Percentiles rank a stretch among this genome's conserved stretches.
These are phyloP conservation scores for Tausonia pullulans DNA, from an alignment of 1,284 basidiomycete genomes.

Conservation along the genomic window DNA sequence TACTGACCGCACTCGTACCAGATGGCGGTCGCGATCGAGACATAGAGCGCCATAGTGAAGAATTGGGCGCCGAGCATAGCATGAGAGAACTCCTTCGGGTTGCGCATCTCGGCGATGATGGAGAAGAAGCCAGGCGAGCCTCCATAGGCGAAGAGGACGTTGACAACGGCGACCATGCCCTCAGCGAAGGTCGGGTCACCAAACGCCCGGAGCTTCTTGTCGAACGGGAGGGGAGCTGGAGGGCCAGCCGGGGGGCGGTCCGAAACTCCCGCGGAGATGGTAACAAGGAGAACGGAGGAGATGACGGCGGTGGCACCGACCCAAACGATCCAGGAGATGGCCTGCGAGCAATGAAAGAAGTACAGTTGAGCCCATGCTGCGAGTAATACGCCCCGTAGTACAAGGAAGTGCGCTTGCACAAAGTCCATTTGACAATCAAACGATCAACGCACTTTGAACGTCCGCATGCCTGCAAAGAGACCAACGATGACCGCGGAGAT, in stretches of 20 bases:
- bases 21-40: not conserved
- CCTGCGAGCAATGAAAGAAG: slow-evolving; percentile 6
- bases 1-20: slow-evolving; percentile 26
- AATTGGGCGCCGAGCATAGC: slow-evolving; percentile 16
- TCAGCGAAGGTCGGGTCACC: slow-evolving; percentile 25
- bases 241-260: slow-evolving; percentile 31
- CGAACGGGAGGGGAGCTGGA: slow-evolving; percentile 23
- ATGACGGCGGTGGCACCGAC: slow-evolving; percentile 24
- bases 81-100: slow-evolving; percentile 25
- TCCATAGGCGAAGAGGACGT: slow-evolving; percentile 29
- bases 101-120: slow-evolving; percentile 34
- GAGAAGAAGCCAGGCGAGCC: slow-evolving; percentile 28
- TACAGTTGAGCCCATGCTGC: too few relatives aligned
- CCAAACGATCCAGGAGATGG: slow-evolving; percentile 34
- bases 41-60: slow-evolving; percentile 17
- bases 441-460: not conserved
- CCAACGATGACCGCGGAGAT: slow-evolving; percentile 25
- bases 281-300: slow-evolving; percentile 25
- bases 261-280: slow-evolving; percentile 32
- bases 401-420: too few relatives aligned
- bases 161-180: slow-evolving; percentile 31
- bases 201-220: slow-evolving; percentile 23
- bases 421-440: too few relatives aligned
- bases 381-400: too few relatives aligned
- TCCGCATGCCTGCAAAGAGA: slow-evolving; percentile 28